Conservation (phyloP, 768 basidiomycete genomes). For the Pisolithus orientalis region DNA sequence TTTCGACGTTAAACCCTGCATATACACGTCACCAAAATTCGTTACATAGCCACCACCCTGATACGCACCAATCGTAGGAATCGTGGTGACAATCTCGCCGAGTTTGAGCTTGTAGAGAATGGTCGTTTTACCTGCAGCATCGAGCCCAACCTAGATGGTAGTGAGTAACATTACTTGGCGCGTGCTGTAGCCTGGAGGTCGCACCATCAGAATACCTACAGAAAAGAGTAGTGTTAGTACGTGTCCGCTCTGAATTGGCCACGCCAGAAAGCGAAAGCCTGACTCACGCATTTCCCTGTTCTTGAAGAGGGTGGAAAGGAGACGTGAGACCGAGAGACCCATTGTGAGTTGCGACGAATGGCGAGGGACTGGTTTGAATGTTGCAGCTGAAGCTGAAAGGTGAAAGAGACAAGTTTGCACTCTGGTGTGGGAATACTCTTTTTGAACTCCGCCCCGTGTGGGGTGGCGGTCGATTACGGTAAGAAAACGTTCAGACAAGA, state of each 20-base stretch:
- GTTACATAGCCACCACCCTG: slow-evolving; percentile 3
- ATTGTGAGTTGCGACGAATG: slow-evolving; percentile 39
- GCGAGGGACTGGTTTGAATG: slow-evolving; percentile 22
- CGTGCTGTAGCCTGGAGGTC: slow-evolving; percentile 17
- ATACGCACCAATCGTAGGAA: slow-evolving; percentile 93
- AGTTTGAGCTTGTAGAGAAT: slow-evolving; percentile 99
- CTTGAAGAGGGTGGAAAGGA: slow-evolving; percentile 85
- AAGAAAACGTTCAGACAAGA: not conserved
- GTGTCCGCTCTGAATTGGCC: slow-evolving; percentile 13
- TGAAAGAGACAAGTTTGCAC: slow-evolving; percentile 28
- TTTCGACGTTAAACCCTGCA: slow-evolving; percentile 98
- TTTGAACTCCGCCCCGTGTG: slow-evolving; percentile 26
- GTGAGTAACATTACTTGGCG: slow-evolving; percentile 8
- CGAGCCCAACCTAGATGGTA: slow-evolving; percentile 80
- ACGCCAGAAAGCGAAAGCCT: slow-evolving; percentile 16
- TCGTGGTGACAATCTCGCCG: slow-evolving; percentile 99
- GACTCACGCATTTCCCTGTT: slow-evolving; percentile 99
- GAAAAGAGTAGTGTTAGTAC: slow-evolving; percentile 21
- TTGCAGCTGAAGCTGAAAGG: slow-evolving; percentile 22
- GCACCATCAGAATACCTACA: slow-evolving; percentile 93
- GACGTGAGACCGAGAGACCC: slow-evolving; percentile 72
- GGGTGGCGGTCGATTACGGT: not conserved
- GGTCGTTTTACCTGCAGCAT: slow-evolving; percentile 97
- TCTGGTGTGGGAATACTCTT: slow-evolving; percentile 27
- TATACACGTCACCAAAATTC: slow-evolving; percentile 12